These are phyloP conservation scores for Ascochyta lentis DNA, from an alignment of 2,329 filamentous ascomycete genomes.

Conservation along the genomic window DNA sequence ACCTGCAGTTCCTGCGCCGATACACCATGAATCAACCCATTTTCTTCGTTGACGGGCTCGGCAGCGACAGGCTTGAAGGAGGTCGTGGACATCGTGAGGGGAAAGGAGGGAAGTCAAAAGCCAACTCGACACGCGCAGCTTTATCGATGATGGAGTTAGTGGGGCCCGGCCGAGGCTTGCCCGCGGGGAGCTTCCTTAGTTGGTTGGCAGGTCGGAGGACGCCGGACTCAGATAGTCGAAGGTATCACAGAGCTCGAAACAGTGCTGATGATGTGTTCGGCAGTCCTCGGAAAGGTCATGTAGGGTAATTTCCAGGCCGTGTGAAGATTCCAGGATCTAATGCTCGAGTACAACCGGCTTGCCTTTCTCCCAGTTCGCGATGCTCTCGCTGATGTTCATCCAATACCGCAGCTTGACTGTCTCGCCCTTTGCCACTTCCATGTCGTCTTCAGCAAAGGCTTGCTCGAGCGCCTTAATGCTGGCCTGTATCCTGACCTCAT, in stretches of 20 bases:
- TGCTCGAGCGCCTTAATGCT: conserved; percentile 69
- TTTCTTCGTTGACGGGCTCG: conserved; percentile 42
- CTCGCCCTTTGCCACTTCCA: conserved; percentile 72
- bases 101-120: conserved; percentile 16
- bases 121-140: conserved; percentile 22
- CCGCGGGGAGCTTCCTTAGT: conserved; percentile 17
- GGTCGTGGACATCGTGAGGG: conserved; percentile 44
- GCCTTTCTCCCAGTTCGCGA: conserved; percentile 85
- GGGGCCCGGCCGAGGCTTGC: conserved; percentile 17
- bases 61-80: conserved; percentile 37
- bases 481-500: conserved; percentile 69
- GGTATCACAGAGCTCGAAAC: background rate
- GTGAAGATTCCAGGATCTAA: conserved; percentile 37
- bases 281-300: background rate
- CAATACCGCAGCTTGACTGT: conserved; percentile 85
- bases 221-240: conserved; percentile 1
- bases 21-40: conserved; percentile 60
- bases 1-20: conserved; percentile 68
- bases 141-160: conserved; percentile 21
- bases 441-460: conserved; percentile 71
- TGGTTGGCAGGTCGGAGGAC: conserved; percentile 11
- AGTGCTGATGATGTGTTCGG: background rate
- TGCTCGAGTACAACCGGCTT: conserved; percentile 65
- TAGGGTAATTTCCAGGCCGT: conserved; percentile 5
- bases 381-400: conserved; percentile 82